Evolutionary conservation across 2,329 filamentous ascomycete species (phyloP), one percentile per base, ranked within the genome.

Genomic region (Fusarium nisikadoi): DNA sequence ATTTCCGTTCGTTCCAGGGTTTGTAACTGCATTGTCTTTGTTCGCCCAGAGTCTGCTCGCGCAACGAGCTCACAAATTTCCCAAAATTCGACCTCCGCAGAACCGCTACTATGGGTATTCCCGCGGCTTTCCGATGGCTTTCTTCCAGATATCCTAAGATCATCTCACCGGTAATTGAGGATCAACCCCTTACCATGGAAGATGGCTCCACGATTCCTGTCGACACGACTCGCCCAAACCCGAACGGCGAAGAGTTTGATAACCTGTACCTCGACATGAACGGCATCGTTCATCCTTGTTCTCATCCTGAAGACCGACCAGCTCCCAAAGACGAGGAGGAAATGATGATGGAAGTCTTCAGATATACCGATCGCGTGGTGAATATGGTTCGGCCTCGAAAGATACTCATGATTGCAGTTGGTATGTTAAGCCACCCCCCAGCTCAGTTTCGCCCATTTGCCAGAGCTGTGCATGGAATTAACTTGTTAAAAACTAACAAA

Each of bases 231-330:
- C 86, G 89, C 42, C 91, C 94, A 10, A 99, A 99, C 79, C 97
- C 97, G 6, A 99, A 99, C 83, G 94, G 94, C 80, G 95, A 98
- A 83, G 96, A 99, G 82, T 93, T 97, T 79, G 95, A 99, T 84
- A 99, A 99, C 79, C 86, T 99, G 10, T 99, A 99, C 80, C 89
- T 99, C 71, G 96, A 99, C 79, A 98, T 99, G 95, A 99, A 99
- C 82, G 97, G 96, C 80, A 99, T 99, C 75, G 96, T 99, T 41
- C 96, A 99, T 85, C 97, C 97, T 36, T 99, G 96, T 84, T 97
- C 95, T 50, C 96, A 99, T 84, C 96, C 96, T 2, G 96, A 99
- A 81, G 95, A 98, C 79, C 90, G 91, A 71, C 94, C 96, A 4
- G 90, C 96, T 8, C 96, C 96, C 16, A 93, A 92, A 78, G 95